Evolutionary conservation across 1,139 yeast species (phyloP).

Genomic region (Hyphopichia khmerensis): DNA sequence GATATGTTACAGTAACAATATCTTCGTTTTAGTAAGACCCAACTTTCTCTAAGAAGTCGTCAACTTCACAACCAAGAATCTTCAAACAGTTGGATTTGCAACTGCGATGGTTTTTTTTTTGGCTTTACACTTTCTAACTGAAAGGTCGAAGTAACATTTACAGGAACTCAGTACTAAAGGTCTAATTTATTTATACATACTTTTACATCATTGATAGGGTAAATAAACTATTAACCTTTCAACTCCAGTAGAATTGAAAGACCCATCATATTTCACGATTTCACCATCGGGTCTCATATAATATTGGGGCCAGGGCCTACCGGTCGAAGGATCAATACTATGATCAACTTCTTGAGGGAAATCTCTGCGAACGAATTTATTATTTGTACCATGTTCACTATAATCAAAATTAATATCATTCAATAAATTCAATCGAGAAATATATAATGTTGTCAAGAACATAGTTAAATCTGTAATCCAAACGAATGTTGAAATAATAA

Average conservation of each 20-base stretch:
- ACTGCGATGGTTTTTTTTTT: too few species aligned
- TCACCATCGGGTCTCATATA: slow-evolving; percentile 5
- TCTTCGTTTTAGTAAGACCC: too few species aligned
- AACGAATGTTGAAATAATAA: slow-evolving; percentile 38
- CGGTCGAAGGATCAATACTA: slow-evolving; percentile 8
- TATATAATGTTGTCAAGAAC: slow-evolving; percentile 42
- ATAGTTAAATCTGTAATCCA: slow-evolving; percentile 42
- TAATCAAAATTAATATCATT: slow-evolving; percentile 39
- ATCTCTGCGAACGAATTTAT: background rate
- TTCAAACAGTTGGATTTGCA: too few species aligned
- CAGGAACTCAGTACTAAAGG: too few species aligned
- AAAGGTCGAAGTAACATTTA: too few species aligned
- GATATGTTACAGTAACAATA: too few species aligned
- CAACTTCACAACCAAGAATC: too few species aligned
- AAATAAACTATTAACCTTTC: slow-evolving; percentile 3
- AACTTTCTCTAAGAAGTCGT: too few species aligned
- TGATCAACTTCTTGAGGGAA: background rate
- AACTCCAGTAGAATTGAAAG: slow-evolving; percentile 2
- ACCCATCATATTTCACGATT: slow-evolving; percentile 3
- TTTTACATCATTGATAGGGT: slow-evolving; percentile 1
- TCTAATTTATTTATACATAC: background rate
- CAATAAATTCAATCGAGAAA: slow-evolving; percentile 37
- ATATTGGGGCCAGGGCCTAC: slow-evolving; percentile 8
- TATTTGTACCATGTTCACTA: slow-evolving; percentile 20
- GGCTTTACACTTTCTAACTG: too few species aligned